Base-by-base conservation (phyloP, 768 basidiomycete genomes). In the Udeniomyces megalosporus region DNA sequence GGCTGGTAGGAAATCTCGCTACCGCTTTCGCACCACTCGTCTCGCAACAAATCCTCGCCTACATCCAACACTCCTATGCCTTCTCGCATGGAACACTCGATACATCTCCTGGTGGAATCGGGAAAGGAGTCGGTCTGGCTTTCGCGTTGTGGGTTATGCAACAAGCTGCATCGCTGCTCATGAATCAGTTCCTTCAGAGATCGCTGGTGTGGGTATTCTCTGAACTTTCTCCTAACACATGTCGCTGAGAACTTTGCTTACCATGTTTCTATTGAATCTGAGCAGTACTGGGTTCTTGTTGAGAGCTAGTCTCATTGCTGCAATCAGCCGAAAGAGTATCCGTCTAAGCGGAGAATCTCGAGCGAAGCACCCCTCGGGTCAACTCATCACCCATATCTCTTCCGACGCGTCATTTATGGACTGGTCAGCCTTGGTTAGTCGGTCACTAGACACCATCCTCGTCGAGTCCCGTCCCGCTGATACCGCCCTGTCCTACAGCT, bases 81-180 rank as follows among this genome's bases (percentile, higher is more conserved):
- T 29, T 79, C 74, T 35, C 63, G n/a, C 65, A 71, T 70, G 68
- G 73, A 71, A 31, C 69, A 76, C 71, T 73, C 0, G 68, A 74
- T 35, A 49, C 77, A 64, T 47, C 79, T 80, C 3, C 63, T 22
- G 44, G 29, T 1, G 15, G 22, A 14, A 74, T 83, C 42, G 82
- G 83, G 3, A 73, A 72, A 45, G 88, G 88, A 29, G 76, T 91
- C 20, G 88, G 87, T 0, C 78, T 87, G 24, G 80, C 82, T 0
- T 79, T 93, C 67, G 80, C 71, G 34, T 78, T 96, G 0, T 76
- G 91, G 61, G 71, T 74, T n/a, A 76, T 95, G 67, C 84, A 88
- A 69, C 58, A 87, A 31, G 69, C 83, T 42, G 70, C 82, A 0
- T 86, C 85, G 0, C 68, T 88, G 57, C 54, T 50, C 29, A 54